A percentile compares a stretch with the other conserved stretches of the same genome.
Conservation (phyloP, 495 filamentous ascomycete species). For the Aspergillus baeticus region DNA sequence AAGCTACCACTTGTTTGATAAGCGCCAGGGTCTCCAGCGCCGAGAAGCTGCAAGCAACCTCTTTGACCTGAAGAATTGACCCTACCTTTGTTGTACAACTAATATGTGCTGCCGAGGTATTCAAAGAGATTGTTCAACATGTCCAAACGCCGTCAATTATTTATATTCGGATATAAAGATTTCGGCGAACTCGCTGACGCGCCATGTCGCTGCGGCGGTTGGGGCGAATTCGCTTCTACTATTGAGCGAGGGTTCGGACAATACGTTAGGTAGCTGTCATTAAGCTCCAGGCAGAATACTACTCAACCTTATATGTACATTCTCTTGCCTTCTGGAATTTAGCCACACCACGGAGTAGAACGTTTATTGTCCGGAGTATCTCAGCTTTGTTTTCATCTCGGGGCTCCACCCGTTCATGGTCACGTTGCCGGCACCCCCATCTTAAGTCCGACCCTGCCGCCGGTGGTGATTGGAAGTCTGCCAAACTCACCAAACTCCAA, state of each 20-base stretch:
- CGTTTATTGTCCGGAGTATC: too few species aligned
- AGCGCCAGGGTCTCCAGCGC: not conserved
- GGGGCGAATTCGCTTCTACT: not conserved
- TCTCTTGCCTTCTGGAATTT: too few species aligned
- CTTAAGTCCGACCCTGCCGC: conserved; percentile 8
- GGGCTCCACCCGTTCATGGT: conserved; percentile 14
- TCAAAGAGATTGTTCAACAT: too few species aligned
- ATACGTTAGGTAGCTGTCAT: conserved; percentile 5
- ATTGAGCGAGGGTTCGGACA: not conserved
- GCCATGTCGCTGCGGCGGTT: not conserved
- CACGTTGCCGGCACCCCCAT: conserved; percentile 5
- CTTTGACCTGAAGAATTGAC: not conserved
- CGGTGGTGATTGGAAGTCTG: conserved; percentile 2
- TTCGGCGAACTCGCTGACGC: not conserved
- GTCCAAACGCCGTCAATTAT: not conserved
- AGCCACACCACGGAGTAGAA: too few species aligned
- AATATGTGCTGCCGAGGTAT: too few species aligned
- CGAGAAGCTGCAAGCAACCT: too few species aligned
- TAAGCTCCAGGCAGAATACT: not conserved
- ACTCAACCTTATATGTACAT: not conserved
- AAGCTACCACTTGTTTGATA: not conserved
- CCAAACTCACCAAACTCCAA: conserved; percentile 1
- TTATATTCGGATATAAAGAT: not conserved
- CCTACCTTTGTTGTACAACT: not conserved
- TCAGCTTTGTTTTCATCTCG: too few species aligned